phyloP scores from a whole-genome alignment of 78 protist genomes.

The Isochrysis galbana region DNA sequence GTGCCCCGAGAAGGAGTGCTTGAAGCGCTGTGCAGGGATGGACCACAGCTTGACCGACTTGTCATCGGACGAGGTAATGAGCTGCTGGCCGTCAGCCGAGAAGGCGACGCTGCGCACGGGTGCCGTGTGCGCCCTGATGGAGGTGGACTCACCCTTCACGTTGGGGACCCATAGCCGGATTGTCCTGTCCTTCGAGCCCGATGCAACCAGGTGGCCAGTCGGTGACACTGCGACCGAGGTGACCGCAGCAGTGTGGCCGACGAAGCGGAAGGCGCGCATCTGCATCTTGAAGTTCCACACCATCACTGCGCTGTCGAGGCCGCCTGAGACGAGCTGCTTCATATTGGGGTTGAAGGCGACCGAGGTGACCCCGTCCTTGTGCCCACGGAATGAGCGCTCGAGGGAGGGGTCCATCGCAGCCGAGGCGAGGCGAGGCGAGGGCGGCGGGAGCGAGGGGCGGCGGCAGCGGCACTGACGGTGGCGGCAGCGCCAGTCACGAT shows the following conservation, averaged over 20 bases:
- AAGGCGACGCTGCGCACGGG: constrained; percentile 65
- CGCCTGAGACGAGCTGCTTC: constrained; percentile 75
- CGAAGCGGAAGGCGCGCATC: constrained; percentile 80
- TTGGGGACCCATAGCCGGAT: constrained; percentile 80
- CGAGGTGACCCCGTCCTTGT: constrained; percentile 57
- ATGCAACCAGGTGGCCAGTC: constrained; percentile 67
- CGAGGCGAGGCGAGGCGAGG: too few relatives aligned
- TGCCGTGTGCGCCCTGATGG: constrained; percentile 63
- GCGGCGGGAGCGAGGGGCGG: too few relatives aligned
- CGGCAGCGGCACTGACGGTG: too few relatives aligned
- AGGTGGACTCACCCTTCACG: constrained; percentile 34
- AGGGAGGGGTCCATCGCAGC: constrained; percentile 74
- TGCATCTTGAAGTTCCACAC: constrained; percentile 87
- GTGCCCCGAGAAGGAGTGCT: constrained; percentile 76
- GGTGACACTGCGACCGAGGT: constrained; percentile 58
- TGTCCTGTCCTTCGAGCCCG: constrained; percentile 65
- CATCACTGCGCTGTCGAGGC: constrained; percentile 79
- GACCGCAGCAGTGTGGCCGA: constrained; percentile 81
- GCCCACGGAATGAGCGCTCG: constrained; percentile 88
- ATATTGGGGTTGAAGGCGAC: constrained; percentile 72
- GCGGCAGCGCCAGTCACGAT: too few relatives aligned
- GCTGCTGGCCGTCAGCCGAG: constrained; percentile 51
- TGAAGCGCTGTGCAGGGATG: constrained; percentile 48
- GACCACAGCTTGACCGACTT: constrained; percentile 64
- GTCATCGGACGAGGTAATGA: constrained; percentile 79